These are phyloP conservation scores for Pholiota microspora DNA, from an alignment of 768 basidiomycete genomes.

Conservation along the genomic window DNA sequence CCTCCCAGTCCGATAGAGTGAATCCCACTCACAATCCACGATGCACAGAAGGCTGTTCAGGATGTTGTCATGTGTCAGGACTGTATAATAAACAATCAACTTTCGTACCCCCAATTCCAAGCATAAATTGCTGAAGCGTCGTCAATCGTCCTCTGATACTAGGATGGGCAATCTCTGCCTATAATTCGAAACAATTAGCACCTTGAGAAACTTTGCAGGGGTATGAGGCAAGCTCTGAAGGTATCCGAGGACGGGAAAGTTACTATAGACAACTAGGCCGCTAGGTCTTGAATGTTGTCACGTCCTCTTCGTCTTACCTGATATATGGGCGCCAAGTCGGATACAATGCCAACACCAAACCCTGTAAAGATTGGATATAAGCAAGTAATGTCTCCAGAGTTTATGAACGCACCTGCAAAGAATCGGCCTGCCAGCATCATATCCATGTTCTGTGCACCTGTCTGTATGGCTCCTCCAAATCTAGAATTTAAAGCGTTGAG, in stretches of 20 bases:
- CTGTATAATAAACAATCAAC: too few relatives aligned
- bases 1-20: not conserved
- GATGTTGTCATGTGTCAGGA: too few relatives aligned
- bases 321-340: slow-evolving; percentile 50
- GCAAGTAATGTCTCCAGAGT: not conserved
- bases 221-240: too few relatives aligned
- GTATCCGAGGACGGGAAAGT: too few relatives aligned
- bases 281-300: too few relatives aligned
- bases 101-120: slow-evolving; percentile 41
- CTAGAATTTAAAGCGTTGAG: slow-evolving; percentile 16
- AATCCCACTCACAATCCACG: slow-evolving; percentile 35
- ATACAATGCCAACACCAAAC: slow-evolving; percentile 45
- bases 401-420: slow-evolving; percentile 36
- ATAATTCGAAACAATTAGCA: not conserved
- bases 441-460: slow-evolving; percentile 42
- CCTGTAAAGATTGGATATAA: slow-evolving; percentile 18
- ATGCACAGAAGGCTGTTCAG: slow-evolving; percentile 44
- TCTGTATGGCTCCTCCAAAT: slow-evolving; percentile 45
- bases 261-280: too few relatives aligned
- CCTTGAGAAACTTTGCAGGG: not conserved
- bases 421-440: slow-evolving; percentile 51
- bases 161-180: slow-evolving; percentile 57
- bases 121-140: slow-evolving; percentile 54
- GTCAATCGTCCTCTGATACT: slow-evolving; percentile 54
- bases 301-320: too few relatives aligned